Base-by-base conservation (phyloP, 2,329 filamentous ascomycete species). In the Curvularia sp. region DNA sequence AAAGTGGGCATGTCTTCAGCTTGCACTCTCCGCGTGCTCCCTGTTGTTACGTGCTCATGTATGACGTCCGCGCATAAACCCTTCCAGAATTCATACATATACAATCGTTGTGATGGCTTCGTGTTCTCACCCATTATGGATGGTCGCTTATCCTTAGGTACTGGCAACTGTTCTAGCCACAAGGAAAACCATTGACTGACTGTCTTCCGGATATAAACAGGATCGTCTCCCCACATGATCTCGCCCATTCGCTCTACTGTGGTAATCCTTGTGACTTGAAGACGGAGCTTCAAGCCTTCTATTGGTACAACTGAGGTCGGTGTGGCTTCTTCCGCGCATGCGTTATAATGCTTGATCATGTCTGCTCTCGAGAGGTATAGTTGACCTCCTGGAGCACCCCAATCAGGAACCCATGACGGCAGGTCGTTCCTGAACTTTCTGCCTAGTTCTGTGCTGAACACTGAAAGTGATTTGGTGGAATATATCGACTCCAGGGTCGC, bases 341-440 rank as follows among this genome's bases (percentile, higher is more conserved):
- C 42, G 5, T 44, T 44, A 20, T 44, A 44, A 13, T 44, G 12
- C 28, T 30, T 33, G 31, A 31, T 44, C 22, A 54, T 52, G 30
- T 58, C 41, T 1, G 55, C 43, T 3, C 58, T 52, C 4, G 33
- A 20, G 2, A 24, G 18, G 12, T 55, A 57, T n/a, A 28, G 49
- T 2, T 48, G 35, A 12, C 49, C 38, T 13, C 57, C 57, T 4
- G 62, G 60, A 5, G 59, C 49, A 24, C 53, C 47, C 67, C 64
- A 72, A 46, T 70, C 64, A 0, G 68, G 65, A 4, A 65, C 69
- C 66, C 65, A 70, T 1, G 61, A 66, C 8, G 66, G 65, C 20
- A 70, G n/a, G 38, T 68, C 61, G 6, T 53, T 22, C 4, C 63
- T 31, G 31, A 47, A 61, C 30, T 65, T 66, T 42, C 63, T 59